phyloP scores from a whole-genome alignment of 176 grass and related monocot genomes.

The Aegilops tauschii region DNA sequence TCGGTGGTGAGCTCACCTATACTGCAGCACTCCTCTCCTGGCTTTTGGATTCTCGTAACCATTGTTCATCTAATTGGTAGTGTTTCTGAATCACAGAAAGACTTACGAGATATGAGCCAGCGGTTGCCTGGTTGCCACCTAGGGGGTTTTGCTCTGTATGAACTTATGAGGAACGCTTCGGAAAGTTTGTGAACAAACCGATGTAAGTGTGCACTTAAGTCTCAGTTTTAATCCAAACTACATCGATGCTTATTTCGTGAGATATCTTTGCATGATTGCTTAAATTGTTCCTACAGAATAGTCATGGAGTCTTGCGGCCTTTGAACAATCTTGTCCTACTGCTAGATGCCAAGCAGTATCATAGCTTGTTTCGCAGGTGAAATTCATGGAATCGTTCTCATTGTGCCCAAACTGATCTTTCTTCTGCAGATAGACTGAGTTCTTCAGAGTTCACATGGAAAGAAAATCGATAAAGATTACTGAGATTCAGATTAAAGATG shows the following conservation, averaged over 20 bases:
- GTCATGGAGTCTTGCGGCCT: not conserved
- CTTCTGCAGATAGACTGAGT: not conserved
- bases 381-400: not conserved
- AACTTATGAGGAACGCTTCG: constrained; percentile 38
- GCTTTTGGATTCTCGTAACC: not conserved
- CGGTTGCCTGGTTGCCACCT: constrained; percentile 81
- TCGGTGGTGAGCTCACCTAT: constrained; percentile 40
- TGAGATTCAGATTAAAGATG: not conserved
- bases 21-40: not conserved
- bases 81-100: constrained; percentile 49
- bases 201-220: not conserved
- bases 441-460: not conserved
- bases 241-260: not conserved
- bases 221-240: not conserved
- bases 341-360: not conserved
- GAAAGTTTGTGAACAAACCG: not conserved
- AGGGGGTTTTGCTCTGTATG: constrained; percentile 74
- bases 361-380: not conserved
- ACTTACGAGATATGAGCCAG: constrained; percentile 47
- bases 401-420: not conserved
- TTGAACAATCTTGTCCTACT: not conserved
- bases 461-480: not conserved
- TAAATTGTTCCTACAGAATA: not conserved
- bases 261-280: not conserved
- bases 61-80: not conserved